Evolutionary conservation across 2,329 filamentous ascomycete species (phyloP).

Genomic region (Aspergillus sp.): DNA sequence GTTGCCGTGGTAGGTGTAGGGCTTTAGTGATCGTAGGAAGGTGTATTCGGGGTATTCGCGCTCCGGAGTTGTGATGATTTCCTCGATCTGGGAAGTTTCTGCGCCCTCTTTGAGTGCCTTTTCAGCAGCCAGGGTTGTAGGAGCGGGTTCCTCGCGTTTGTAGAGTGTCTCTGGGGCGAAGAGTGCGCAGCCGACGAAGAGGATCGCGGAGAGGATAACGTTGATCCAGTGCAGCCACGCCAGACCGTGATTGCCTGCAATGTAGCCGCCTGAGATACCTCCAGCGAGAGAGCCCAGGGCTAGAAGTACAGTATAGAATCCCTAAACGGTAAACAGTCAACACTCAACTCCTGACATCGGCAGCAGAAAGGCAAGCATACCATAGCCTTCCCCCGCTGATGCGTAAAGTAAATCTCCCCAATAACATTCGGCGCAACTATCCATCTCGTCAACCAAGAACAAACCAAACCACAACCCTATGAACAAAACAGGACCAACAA

Average conservation of each 20-base stretch:
- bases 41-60: constrained; percentile 5
- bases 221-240: constrained; percentile 20
- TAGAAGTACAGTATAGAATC: constrained; percentile 17
- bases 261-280: constrained; percentile 14
- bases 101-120: constrained; percentile 6
- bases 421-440: constrained; percentile 18
- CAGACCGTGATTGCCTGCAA: constrained; percentile 3
- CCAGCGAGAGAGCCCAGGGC: constrained; percentile 11
- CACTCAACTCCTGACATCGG: neutral
- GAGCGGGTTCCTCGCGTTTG: neutral
- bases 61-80: neutral
- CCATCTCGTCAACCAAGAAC: neutral
- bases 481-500: neutral
- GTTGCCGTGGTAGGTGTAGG: constrained; percentile 14
- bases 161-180: constrained; percentile 19
- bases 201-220: constrained; percentile 14
- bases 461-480: neutral
- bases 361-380: neutral
- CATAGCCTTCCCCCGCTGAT: constrained; percentile 16
- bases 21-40: constrained; percentile 14
- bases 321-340: neutral
- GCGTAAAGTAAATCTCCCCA: constrained; percentile 21
- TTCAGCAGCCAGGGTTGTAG: neutral
- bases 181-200: constrained; percentile 13
- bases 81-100: constrained; percentile 12